These are phyloP conservation scores for Wickerhamiella sorbophila DNA, from an alignment of 805 yeast genomes.

Conservation along the genomic window DNA sequence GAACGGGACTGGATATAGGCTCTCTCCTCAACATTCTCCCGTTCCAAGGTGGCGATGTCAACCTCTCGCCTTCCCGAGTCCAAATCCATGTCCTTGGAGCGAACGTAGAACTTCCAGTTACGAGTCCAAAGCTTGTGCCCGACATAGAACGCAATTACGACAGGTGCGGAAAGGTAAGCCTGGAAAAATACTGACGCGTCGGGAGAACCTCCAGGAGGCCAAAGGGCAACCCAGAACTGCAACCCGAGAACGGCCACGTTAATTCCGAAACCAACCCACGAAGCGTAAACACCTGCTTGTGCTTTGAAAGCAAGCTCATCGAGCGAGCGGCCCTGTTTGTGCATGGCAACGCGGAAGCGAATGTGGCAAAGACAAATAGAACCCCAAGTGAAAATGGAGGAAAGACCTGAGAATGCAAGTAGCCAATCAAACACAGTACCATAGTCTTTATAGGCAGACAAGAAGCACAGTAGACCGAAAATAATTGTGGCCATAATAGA, in stretches of 20 bases:
- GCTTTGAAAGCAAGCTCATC: slow-evolving; percentile 46
- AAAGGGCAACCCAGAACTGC: slow-evolving; percentile 55
- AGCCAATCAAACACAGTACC: slow-evolving; percentile 51
- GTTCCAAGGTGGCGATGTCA: neutral
- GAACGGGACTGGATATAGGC: neutral
- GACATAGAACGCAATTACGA: slow-evolving; percentile 32
- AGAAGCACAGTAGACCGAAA: slow-evolving; percentile 45
- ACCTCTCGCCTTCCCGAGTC: slow-evolving; percentile 48
- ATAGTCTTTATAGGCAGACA: slow-evolving; percentile 45
- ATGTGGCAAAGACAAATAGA: slow-evolving; percentile 55
- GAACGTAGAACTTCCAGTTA: slow-evolving; percentile 27
- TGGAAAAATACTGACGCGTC: slow-evolving; percentile 34
- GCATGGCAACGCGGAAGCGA: slow-evolving; percentile 50
- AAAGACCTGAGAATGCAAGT: slow-evolving; percentile 60
- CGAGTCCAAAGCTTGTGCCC: slow-evolving; percentile 37
- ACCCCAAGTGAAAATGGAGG: slow-evolving; percentile 72
- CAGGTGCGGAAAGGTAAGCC: slow-evolving; percentile 37
- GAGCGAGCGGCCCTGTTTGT: slow-evolving; percentile 48
- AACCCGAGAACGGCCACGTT: slow-evolving; percentile 41
- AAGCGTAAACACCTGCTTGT: slow-evolving; percentile 46
- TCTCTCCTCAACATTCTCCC: neutral
- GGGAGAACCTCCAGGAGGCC: slow-evolving; percentile 33
- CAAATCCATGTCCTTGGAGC: slow-evolving; percentile 40
- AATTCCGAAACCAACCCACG: slow-evolving; percentile 38
- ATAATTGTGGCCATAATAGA: slow-evolving; percentile 37